Evolutionary conservation across 129 eudicot genomes (phyloP).

Genomic region (Tagetes erecta): DNA sequence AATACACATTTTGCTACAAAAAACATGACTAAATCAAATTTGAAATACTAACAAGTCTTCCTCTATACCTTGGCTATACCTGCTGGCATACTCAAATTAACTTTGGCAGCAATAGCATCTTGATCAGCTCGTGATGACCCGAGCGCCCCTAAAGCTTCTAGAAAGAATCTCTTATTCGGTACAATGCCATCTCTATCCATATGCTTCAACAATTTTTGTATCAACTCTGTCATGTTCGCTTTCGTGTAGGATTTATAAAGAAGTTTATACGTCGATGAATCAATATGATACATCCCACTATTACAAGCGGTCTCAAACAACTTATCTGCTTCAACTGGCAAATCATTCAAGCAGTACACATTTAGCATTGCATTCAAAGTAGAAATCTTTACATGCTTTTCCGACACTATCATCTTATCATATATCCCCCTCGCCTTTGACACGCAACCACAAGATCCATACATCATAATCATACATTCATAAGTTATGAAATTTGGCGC

Average conservation of each 20-base stretch:
- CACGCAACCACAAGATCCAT: conserved; percentile 74
- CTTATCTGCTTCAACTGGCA: conserved; percentile 68
- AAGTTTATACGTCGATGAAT: conserved; percentile 83
- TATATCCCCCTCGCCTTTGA: conserved; percentile 74
- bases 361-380: conserved; percentile 89
- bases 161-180: conserved; percentile 75
- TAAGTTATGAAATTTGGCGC: conserved; percentile 68
- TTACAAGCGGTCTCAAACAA: conserved; percentile 59
- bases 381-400: conserved; percentile 56
- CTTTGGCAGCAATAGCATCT: conserved; percentile 17
- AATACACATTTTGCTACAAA: background rate
- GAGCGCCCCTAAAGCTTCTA: conserved; percentile 77
- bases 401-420: conserved; percentile 53
- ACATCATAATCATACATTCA: conserved; percentile 81
- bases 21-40: background rate
- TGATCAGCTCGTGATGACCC: conserved; percentile 46
- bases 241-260: conserved; percentile 86
- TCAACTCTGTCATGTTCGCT: conserved; percentile 62
- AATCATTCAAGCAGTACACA: conserved; percentile 70
- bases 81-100: conserved; percentile 9
- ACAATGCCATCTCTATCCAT: conserved; percentile 90
- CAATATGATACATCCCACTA: conserved; percentile 39
- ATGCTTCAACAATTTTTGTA: conserved; percentile 52
- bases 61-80: conserved; percentile 23
- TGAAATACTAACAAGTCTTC: background rate